Evolutionary conservation across 768 basidiomycete genomes (phyloP), one percentile per base, ranked within the genome.

Genomic region (Boletus subcaerulescens): DNA sequence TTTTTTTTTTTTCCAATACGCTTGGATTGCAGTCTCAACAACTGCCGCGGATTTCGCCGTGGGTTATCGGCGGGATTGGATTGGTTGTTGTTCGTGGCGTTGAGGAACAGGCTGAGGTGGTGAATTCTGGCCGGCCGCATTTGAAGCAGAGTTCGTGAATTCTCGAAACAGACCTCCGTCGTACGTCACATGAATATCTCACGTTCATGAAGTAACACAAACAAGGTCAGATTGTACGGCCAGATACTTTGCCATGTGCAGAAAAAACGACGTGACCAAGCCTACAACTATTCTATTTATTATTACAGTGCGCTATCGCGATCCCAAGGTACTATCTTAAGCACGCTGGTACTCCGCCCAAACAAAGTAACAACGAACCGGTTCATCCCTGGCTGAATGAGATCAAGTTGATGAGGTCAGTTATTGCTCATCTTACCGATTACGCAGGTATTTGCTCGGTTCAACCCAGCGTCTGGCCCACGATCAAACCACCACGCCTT

Each of bases 101-200:
- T 29, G 26, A 29, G 26, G 8, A 29, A 29, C 8, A 29, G 8
- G 29, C 29, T 29, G 29, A 8, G 29, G 8, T 8, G 29, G 29
- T 29, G 29, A 29, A 4, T 22, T 31, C 13, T 39, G 22, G 33
- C 12, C 11, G 33, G 55, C 32, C 18, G 14, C 44, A 35, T 20
- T 45, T 33, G 41, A 39, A 32, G 42, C 45, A 33, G 39, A 42
- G 29, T 44, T 51, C 32, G 26, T 13, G 52, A 42, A 48, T 39
- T 56, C 53, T 60, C 38, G 41, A 56, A 56, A n/a, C 10, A 26
- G 47, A 36, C 32, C 14, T 45, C 43, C 46, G 49, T 45, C 32
- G 45, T 55, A 64, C 53, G 63, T 58, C 46, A 58, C 32, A 45
- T 36, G 17, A 38, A n/a, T 38, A 10, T 52, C 49, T 26, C 60